Evolutionary conservation across 2,329 filamentous ascomycete genomes (phyloP).

Genomic region (Aspergillus brunneoviolaceus): DNA sequence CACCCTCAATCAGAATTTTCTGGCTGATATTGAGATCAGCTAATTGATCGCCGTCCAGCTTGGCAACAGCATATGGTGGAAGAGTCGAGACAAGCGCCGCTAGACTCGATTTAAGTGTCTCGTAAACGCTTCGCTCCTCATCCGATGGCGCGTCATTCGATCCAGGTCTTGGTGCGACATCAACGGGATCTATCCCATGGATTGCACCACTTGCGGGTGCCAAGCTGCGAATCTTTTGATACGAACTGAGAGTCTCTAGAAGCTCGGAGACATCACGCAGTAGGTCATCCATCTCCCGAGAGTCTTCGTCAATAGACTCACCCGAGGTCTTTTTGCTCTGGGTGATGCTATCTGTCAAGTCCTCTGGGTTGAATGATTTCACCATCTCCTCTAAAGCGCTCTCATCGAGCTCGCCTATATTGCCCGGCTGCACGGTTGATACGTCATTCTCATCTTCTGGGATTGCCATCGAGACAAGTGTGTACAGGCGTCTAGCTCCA

Average conservation of each 20-base stretch:
- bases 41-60: slow-evolving; percentile 82
- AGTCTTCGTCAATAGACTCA: slow-evolving; percentile 36
- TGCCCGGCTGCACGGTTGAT: slow-evolving; percentile 27
- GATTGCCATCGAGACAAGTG: slow-evolving; percentile 33
- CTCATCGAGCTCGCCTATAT: slow-evolving; percentile 40
- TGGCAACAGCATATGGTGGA: slow-evolving; percentile 81
- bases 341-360: slow-evolving; percentile 26
- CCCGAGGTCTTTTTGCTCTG: slow-evolving; percentile 20
- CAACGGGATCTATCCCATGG: slow-evolving; percentile 36
- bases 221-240: slow-evolving; percentile 61
- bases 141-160: slow-evolving; percentile 54
- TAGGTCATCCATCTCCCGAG: slow-evolving; percentile 51
- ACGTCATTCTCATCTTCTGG: slow-evolving; percentile 22
- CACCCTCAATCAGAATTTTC: slow-evolving; percentile 69
- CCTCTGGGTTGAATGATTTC: slow-evolving; percentile 41
- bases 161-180: slow-evolving; percentile 29
- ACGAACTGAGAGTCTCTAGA: slow-evolving; percentile 61
- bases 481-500: slow-evolving; percentile 40
- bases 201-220: slow-evolving; percentile 22
- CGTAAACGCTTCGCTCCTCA: slow-evolving; percentile 62
- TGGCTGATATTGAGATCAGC: slow-evolving; percentile 79
- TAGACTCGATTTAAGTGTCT: slow-evolving; percentile 73
- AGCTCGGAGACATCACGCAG: slow-evolving; percentile 60
- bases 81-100: slow-evolving; percentile 70
- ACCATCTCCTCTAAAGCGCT: slow-evolving; percentile 44